These are phyloP conservation scores for Eleusine indica DNA, from an alignment of 176 grass and related monocot species.

Conservation along the genomic window DNA sequence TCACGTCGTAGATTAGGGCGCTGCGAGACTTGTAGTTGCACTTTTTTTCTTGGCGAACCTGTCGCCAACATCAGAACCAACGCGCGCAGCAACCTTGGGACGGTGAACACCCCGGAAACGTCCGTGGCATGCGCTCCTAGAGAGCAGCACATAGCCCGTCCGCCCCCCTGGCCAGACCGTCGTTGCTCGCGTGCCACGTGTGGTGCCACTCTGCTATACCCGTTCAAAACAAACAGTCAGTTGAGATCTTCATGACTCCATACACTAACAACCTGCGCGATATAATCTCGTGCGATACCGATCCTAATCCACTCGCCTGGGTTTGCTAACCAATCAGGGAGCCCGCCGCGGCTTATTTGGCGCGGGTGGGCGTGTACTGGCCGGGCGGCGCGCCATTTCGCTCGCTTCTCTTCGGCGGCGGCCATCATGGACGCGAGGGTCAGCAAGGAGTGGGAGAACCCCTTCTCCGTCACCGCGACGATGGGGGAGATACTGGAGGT, in stretches of 20 bases:
- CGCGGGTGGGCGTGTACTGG: background rate
- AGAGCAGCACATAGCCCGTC: too few relatives aligned
- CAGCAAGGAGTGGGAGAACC: constrained; percentile 16
- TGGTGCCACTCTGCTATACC: too few relatives aligned
- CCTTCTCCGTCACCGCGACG: background rate
- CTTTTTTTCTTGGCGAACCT: background rate
- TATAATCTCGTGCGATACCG: constrained; percentile 5
- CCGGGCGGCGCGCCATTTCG: constrained; percentile 28
- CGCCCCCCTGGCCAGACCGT: too few relatives aligned
- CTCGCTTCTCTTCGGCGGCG: background rate
- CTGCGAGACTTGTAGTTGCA: background rate
- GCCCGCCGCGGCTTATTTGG: background rate
- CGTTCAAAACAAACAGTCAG: background rate
- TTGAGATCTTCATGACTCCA: background rate
- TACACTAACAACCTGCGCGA: background rate
- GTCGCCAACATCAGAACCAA: constrained; percentile 5
- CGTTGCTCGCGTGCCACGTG: too few relatives aligned
- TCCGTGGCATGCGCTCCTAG: background rate
- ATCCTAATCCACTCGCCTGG: background rate
- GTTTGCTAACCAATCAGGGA: background rate
- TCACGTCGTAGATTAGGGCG: background rate
- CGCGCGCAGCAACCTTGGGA: constrained; percentile 14
- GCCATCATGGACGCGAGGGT: constrained; percentile 32
- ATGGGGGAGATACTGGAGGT: background rate
- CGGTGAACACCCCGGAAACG: background rate